Conservation (phyloP, 768 basidiomycete species). For the Myochromella boudieri region DNA sequence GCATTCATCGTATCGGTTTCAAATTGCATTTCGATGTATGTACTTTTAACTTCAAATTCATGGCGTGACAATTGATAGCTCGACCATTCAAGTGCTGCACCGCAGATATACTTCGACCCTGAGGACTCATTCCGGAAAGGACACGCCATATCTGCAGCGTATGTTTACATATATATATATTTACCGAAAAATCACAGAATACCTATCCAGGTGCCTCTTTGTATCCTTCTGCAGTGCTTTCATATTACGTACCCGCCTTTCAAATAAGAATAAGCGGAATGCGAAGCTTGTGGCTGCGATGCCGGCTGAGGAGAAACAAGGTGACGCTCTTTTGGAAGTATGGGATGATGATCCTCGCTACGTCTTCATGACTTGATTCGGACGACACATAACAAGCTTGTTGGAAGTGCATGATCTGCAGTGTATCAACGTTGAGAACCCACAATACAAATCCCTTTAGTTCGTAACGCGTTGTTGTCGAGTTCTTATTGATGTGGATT, state of each 20-base stretch:
- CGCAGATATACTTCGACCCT: constrained; percentile 57
- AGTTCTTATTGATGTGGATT: too few relatives aligned
- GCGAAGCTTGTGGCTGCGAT: constrained; percentile 21
- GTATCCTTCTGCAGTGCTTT: constrained; percentile 43
- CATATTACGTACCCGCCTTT: constrained; percentile 42
- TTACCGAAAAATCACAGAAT: neutral
- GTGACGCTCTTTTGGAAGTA: constrained; percentile 32
- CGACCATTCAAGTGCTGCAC: constrained; percentile 41
- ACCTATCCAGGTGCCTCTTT: constrained; percentile 38
- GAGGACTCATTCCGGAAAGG: constrained; percentile 50
- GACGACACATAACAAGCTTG: too few relatives aligned
- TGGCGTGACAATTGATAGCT: neutral
- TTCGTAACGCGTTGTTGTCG: too few relatives aligned
- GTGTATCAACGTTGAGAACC: too few relatives aligned
- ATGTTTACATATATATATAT: constrained; percentile 6
- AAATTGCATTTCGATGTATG: constrained; percentile 57
- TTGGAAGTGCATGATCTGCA: too few relatives aligned
- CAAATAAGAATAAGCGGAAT: constrained; percentile 41
- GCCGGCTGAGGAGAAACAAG: neutral
- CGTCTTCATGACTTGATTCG: constrained; percentile 53
- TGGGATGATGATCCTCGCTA: constrained; percentile 53
- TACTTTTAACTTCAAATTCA: neutral
- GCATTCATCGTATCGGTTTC: constrained; percentile 61
- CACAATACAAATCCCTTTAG: too few relatives aligned
- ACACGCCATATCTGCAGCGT: constrained; percentile 58